phyloP scores from a whole-genome alignment of 345 rosid genomes.

The Xanthoceras sorbifolium region DNA sequence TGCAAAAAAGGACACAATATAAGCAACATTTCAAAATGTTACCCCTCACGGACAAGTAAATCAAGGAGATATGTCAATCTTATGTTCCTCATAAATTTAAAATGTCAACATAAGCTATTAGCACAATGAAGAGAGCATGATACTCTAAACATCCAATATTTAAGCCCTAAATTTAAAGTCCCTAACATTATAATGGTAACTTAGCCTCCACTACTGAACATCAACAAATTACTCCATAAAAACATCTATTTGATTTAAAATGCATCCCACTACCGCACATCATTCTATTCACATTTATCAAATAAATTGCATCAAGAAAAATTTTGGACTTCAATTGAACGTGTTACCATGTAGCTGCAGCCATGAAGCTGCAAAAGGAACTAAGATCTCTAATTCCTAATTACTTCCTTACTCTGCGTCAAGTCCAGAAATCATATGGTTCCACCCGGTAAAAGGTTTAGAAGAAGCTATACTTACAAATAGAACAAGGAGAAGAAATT shows the following conservation, averaged over 20 bases:
- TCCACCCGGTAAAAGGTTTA: not conserved
- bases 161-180: too few relatives aligned
- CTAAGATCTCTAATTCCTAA: not conserved
- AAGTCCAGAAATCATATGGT: not conserved
- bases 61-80: not conserved
- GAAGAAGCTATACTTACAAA: not conserved
- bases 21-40: constrained; percentile 14
- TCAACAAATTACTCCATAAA: not conserved
- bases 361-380: not conserved
- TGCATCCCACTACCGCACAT: not conserved
- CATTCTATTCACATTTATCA: not conserved
- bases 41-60: not conserved
- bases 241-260: not conserved
- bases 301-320: not conserved
- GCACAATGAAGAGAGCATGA: not conserved
- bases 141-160: too few relatives aligned
- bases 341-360: not conserved
- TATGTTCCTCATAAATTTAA: constrained; percentile 4
- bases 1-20: constrained; percentile 34
- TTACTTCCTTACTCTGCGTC: not conserved
- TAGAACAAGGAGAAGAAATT: too few relatives aligned
- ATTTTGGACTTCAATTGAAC: not conserved
- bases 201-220: not conserved
- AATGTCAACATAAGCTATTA: not conserved
- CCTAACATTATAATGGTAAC: not conserved